A percentile compares a stretch with the other conserved stretches of the same genome.
Conservation (phyloP, 257 asterid genomes). For the Solanum megistacrolobum region DNA sequence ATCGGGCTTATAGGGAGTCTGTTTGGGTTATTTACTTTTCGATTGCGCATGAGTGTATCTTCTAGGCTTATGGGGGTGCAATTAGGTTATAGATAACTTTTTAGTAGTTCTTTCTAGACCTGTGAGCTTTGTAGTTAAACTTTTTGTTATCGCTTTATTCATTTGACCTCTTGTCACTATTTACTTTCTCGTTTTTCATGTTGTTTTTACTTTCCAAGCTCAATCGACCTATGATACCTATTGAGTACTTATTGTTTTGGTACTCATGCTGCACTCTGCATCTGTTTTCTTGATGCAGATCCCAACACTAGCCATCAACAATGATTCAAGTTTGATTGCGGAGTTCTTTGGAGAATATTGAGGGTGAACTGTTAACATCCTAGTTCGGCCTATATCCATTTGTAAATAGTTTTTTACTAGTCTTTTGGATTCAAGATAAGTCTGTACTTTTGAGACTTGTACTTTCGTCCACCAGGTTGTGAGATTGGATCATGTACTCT, state of each 20-base stretch:
- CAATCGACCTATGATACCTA: background rate
- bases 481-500: background rate
- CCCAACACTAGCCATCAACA: background rate
- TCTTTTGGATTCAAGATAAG: background rate
- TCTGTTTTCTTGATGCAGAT: background rate
- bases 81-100: too few species aligned
- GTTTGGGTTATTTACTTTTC: too few species aligned
- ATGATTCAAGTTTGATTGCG: background rate
- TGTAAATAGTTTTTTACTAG: too few species aligned
- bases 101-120: too few species aligned
- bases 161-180: background rate
- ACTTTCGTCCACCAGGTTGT: background rate
- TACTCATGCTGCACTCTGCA: background rate
- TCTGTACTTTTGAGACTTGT: background rate
- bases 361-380: background rate
- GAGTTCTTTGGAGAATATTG: background rate
- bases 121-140: background rate
- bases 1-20: too few species aligned
- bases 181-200: background rate
- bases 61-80: too few species aligned
- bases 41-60: too few species aligned
- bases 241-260: background rate
- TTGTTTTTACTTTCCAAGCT: background rate
- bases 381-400: background rate
- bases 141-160: too few species aligned